phyloP scores from a whole-genome alignment of 2,329 filamentous ascomycete genomes.

The Paecilomyces dactylethromorphus region DNA sequence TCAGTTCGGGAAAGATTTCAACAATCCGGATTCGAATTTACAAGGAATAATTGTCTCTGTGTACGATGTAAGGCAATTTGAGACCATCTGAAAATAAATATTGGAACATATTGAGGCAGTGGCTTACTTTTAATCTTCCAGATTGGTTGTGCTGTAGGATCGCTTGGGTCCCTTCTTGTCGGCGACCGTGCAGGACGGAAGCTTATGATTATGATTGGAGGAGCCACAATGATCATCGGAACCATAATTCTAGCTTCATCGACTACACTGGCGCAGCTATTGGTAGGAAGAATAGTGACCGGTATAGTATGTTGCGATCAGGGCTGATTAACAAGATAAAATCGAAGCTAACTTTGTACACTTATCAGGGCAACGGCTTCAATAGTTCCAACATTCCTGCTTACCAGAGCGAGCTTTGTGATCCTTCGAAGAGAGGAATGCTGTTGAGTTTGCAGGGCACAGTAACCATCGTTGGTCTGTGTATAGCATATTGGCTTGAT shows the following conservation, averaged over 20 bases:
- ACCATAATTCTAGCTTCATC: conserved; percentile 37
- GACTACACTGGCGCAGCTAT: conserved; percentile 35
- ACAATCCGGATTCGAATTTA: conserved; percentile 29
- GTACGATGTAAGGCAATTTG: conserved; percentile 9
- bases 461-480: conserved; percentile 33
- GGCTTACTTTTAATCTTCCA: conserved; percentile 5
- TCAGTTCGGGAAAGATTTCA: conserved; percentile 32
- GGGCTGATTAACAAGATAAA: not conserved
- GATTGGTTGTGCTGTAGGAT: conserved; percentile 27
- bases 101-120: not conserved
- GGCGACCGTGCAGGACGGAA: conserved; percentile 38
- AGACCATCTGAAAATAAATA: not conserved
- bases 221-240: conserved; percentile 39
- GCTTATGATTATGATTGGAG: conserved; percentile 36
- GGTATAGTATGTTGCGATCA: conserved; percentile 29
- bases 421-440: conserved; percentile 17
- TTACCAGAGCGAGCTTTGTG: conserved; percentile 24
- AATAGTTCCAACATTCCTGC: conserved; percentile 25
- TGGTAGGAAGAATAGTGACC: conserved; percentile 41
- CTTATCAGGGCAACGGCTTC: conserved; percentile 41
- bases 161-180: conserved; percentile 26
- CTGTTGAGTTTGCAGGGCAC: conserved; percentile 20
- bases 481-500: conserved; percentile 46
- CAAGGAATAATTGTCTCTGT: conserved; percentile 26
- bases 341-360: conserved; percentile 30